Conservation (phyloP, 1,284 basidiomycete genomes). For the Melampsora abietis-canadensis region DNA sequence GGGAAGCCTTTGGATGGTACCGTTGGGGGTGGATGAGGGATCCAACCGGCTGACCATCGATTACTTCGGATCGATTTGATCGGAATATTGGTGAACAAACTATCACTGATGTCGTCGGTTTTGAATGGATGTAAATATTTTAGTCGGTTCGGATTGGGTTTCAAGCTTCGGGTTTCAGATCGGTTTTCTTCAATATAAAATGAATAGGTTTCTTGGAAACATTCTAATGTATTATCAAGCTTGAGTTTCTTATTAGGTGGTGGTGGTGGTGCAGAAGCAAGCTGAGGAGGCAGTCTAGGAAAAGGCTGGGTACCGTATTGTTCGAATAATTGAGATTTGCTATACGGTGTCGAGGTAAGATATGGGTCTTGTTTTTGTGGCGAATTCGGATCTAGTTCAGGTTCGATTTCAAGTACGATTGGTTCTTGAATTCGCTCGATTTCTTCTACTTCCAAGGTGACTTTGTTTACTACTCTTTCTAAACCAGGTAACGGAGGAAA, state of each 20-base stretch:
- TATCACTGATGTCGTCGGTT: background rate
- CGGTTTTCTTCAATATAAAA: constrained; percentile 10
- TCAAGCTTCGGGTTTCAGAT: background rate
- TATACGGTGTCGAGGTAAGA: constrained; percentile 3
- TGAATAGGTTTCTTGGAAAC: constrained; percentile 13
- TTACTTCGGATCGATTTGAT: constrained; percentile 6
- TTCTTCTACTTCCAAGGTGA: background rate
- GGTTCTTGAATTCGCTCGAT: background rate
- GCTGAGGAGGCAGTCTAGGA: background rate
- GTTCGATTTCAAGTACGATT: background rate
- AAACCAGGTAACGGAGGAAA: constrained; percentile 36
- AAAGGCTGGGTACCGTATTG: constrained; percentile 1
- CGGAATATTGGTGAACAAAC: constrained; percentile 6
- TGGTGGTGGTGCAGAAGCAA: background rate
- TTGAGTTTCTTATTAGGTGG: background rate
- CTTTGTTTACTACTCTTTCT: background rate
- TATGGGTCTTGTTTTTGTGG: constrained; percentile 4
- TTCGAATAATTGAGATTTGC: constrained; percentile 20
- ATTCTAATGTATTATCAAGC: background rate
- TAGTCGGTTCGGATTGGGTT: constrained; percentile 1
- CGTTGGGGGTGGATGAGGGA: constrained; percentile 13
- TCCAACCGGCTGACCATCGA: constrained; percentile 40
- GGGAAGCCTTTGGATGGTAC: background rate
- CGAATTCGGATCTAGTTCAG: background rate
- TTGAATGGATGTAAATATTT: background rate